Evolutionary conservation across 345 rosid species (phyloP).

Genomic region (Bruguiera gymnorhiza): DNA sequence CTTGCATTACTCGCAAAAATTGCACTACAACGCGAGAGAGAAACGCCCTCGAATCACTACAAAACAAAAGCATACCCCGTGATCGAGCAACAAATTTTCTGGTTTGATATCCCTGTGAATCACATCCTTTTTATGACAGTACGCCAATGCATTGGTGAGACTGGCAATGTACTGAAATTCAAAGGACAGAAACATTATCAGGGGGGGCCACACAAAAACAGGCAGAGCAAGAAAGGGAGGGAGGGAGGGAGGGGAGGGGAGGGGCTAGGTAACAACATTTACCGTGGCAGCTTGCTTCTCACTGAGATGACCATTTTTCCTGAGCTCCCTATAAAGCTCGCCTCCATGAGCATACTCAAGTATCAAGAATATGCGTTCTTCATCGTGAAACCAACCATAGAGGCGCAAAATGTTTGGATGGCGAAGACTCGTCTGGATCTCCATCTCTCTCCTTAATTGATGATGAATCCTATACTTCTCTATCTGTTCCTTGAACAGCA

Average conservation of each 20-base stretch:
- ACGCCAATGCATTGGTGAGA: conserved; percentile 77
- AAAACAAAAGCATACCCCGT: conserved; percentile 49
- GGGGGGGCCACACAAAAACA: neutral
- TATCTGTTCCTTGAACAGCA: conserved; percentile 81
- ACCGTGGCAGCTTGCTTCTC: conserved; percentile 90
- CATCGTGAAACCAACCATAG: conserved; percentile 87
- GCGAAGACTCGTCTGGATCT: conserved; percentile 65
- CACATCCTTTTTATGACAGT: conserved; percentile 87
- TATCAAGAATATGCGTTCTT: conserved; percentile 70
- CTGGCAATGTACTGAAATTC: conserved; percentile 77
- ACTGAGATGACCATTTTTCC: conserved; percentile 50
- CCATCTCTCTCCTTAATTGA: conserved; percentile 86
- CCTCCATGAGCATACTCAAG: conserved; percentile 92
- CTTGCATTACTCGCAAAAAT: no score
- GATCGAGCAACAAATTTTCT: conserved; percentile 92
- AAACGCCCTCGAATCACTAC: neutral
- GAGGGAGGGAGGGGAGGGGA: no score
- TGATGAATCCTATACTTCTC: conserved; percentile 80
- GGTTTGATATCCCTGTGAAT: conserved; percentile 98
- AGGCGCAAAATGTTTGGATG: conserved; percentile 80
- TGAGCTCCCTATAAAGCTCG: conserved; percentile 72
- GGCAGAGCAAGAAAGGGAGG: no score
- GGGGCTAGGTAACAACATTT: conserved; percentile 4
- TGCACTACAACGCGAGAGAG: no score
- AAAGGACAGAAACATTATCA: neutral